Base-by-base conservation (phyloP, 495 filamentous ascomycete genomes). In the Penicillium longicatenatum region DNA sequence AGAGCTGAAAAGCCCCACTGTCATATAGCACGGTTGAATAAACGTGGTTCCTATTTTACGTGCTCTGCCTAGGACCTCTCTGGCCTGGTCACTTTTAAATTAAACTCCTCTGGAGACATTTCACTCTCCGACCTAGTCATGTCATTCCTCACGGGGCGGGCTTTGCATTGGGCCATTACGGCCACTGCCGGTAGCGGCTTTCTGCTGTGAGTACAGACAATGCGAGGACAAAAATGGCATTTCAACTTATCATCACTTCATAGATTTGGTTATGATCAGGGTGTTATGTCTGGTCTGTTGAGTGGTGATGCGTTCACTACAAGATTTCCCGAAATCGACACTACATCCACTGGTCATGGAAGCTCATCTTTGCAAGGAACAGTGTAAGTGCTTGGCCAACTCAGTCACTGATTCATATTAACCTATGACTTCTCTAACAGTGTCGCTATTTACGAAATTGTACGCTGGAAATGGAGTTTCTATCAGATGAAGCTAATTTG, bases 191-290 rank as follows among this genome's bases (percentile, higher is more conserved):
- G 70, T 9, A 72, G 70, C 58, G 73, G 75, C 22, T 77, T 77
- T 55, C 56, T 77, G 48, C 71, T 77, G 56, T 70, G 57, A 62
- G 65, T 65, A 11, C 9, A 26, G 10, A 30, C 11, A 4, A 8
- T 31, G 16, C 44, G 19, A n/a, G 11, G 2, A 14, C 20, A 11
- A 2, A 14, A 21, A 16, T 29, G 20, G 9, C 8, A 16, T 17
- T 4, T 54, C 22, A 4, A 30, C 22, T 48, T 31, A 48, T 8
- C 45, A 29, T 8, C 7, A 30, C 22, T 16, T 48, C 6, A 7
- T 19, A 71, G 68, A 6, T 78, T 78, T 52, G 75, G 75, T 11
- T 78, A 78, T 60, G 75, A 78, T 35, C 75, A 78, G 60, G 73
- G 73, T 61, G 75, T 78, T 9, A 76, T 76, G 70, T 71, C 70